Evolutionary conservation across 2,329 filamentous ascomycete genomes (phyloP).

Genomic region (Escovopsis sp.): DNA sequence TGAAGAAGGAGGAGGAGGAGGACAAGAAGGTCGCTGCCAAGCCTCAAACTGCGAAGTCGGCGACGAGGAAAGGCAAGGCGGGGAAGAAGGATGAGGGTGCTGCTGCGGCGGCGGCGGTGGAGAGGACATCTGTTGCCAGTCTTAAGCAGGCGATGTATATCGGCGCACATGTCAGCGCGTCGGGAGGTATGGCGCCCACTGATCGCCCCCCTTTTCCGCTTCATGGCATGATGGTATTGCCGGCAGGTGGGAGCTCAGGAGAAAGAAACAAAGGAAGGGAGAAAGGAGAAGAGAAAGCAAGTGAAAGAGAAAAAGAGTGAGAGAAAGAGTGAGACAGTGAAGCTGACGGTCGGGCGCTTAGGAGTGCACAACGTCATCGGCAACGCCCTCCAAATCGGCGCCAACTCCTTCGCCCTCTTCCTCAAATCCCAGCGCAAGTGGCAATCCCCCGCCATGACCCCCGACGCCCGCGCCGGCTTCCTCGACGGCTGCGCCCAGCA

Average conservation of each 20-base stretch:
- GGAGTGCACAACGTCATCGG: slow-evolving; percentile 77
- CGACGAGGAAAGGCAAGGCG: slow-evolving; percentile 9
- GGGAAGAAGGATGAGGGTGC: slow-evolving; percentile 23
- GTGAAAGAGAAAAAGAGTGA: too few species aligned
- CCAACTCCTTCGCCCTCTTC: slow-evolving; percentile 88
- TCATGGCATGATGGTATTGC: too few species aligned
- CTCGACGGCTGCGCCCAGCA: slow-evolving; percentile 50
- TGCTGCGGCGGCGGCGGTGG: slow-evolving; percentile 48
- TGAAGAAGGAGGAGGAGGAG: slow-evolving; percentile 14
- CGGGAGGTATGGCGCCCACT: slow-evolving; percentile 48
- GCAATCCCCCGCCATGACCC: slow-evolving; percentile 62
- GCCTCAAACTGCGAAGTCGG: background rate
- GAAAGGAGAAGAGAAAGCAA: too few species aligned
- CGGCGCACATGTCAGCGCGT: slow-evolving; percentile 81
- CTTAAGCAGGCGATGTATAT: slow-evolving; percentile 63
- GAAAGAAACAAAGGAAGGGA: too few species aligned
- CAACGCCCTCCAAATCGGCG: slow-evolving; percentile 68
- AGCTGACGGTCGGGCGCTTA: slow-evolving; percentile 18
- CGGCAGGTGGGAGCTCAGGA: too few species aligned
- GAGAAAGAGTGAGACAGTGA: background rate
- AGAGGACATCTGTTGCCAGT: slow-evolving; percentile 46
- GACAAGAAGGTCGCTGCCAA: background rate
- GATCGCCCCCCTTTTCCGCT: too few species aligned
- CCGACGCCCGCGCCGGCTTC: slow-evolving; percentile 55
- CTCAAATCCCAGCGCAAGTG: slow-evolving; percentile 95